phyloP scores from a whole-genome alignment of 805 yeast species.

The Teunomyces kruisii region DNA sequence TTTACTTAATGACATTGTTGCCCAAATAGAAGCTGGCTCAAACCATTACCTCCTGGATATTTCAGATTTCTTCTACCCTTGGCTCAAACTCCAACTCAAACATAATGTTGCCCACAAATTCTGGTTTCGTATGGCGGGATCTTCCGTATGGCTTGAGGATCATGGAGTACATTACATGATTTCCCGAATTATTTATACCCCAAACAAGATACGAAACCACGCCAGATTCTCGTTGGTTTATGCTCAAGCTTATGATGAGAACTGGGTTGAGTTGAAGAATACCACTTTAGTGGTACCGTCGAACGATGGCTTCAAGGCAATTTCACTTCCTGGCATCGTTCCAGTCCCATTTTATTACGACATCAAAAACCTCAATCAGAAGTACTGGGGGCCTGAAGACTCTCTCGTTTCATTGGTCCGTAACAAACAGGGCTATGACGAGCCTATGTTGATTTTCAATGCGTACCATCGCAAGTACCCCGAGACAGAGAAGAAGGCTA shows the following conservation, averaged over 20 bases:
- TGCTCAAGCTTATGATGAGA: conserved; percentile 20
- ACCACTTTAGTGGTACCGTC: conserved; percentile 21
- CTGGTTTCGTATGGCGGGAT: conserved; percentile 52
- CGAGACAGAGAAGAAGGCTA: conserved; percentile 2
- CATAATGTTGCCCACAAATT: conserved; percentile 15
- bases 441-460: conserved; percentile 50
- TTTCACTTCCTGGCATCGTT: conserved; percentile 26
- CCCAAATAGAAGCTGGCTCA: conserved; percentile 12
- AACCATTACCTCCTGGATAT: conserved; percentile 21
- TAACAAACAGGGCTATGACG: conserved; percentile 36
- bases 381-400: conserved; percentile 49
- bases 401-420: conserved; percentile 41
- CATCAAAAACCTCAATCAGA: conserved; percentile 12
- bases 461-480: conserved; percentile 19
- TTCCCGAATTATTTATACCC: conserved; percentile 28
- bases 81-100: conserved; percentile 13
- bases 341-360: conserved; percentile 31
- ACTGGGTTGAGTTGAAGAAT: conserved; percentile 22
- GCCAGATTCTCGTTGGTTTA: conserved; percentile 25
- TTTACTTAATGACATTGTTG: conserved; percentile 1
- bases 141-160: conserved; percentile 52
- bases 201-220: conserved; percentile 22
- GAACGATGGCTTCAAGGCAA: conserved; percentile 4
- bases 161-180: conserved; percentile 49
- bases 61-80: conserved; percentile 23